phyloP scores from a whole-genome alignment of 1,284 basidiomycete genomes.

The Leccinum fuscescens region DNA sequence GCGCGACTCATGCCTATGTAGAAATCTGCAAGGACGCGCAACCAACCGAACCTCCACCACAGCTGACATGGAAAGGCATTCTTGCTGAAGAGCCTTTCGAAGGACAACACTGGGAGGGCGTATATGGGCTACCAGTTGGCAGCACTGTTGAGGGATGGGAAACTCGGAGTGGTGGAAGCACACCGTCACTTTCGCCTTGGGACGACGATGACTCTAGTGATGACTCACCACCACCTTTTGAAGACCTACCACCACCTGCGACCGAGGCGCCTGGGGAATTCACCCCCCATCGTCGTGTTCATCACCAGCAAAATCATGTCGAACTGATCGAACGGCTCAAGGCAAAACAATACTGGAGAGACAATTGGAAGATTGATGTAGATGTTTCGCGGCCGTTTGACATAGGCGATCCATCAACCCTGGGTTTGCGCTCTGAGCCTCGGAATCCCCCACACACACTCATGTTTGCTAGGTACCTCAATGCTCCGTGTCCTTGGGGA shows the following conservation, averaged over 20 bases:
- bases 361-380: slow-evolving; percentile 54
- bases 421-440: slow-evolving; percentile 42
- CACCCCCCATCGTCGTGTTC: slow-evolving; percentile 6
- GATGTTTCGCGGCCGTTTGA: slow-evolving; percentile 48
- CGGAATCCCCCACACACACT: neutral
- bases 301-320: slow-evolving; percentile 42
- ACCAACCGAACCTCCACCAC: slow-evolving; percentile 40
- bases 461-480: slow-evolving; percentile 43
- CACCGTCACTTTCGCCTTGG: slow-evolving; percentile 49
- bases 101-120: slow-evolving; percentile 76
- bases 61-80: slow-evolving; percentile 71
- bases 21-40: slow-evolving; percentile 48
- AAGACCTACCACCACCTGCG: slow-evolving; percentile 36
- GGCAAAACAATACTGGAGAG: slow-evolving; percentile 66
- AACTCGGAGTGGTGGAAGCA: slow-evolving; percentile 39
- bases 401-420: slow-evolving; percentile 63
- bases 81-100: slow-evolving; percentile 75
- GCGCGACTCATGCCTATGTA: slow-evolving; percentile 49
- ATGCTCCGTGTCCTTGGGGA: slow-evolving; percentile 40
- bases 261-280: slow-evolving; percentile 26
- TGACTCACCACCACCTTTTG: slow-evolving; percentile 22
- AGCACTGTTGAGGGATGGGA: slow-evolving; percentile 44
- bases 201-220: slow-evolving; percentile 36
- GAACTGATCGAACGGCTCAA: slow-evolving; percentile 57
- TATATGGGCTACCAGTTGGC: slow-evolving; percentile 42